Base-by-base conservation (phyloP, 2,329 filamentous ascomycete species). In the Beauveria scarabaeidicola region DNA sequence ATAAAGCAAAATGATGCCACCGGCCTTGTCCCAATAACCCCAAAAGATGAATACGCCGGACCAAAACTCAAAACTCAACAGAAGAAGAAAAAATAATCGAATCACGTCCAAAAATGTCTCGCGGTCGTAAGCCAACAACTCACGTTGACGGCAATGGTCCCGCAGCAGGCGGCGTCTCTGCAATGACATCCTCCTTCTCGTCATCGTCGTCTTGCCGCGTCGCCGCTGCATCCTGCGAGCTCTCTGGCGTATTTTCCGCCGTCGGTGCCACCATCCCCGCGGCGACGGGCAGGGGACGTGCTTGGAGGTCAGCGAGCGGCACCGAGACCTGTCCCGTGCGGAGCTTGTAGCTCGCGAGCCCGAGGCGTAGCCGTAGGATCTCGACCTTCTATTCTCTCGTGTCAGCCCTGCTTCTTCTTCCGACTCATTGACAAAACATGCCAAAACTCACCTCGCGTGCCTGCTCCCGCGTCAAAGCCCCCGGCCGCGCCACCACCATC, bases 271-370 rank as follows among this genome's bases (percentile, higher is more conserved):
- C 32, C 73, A 69, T 67, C 25, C 67, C 69, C 29, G 27, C 46
- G 19, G 25, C 21, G 13, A 25, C 6, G 3, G 63, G 64, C 36
- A 74, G 64, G 6, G 71, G 72, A 52, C 67, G 69, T 29, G 60
- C 68, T 66, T 84, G 75, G 21, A 91, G 76, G 50, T 82, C 73
- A 59, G 84, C 77, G 62, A 90, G 79, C 1, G 87, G 85, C 29
- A 89, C 78, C 60, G 81, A 75, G 58, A 84, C 81, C 72, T 92
- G 89, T 61, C 88, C 85, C 2, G 88, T 91, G 60, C 80, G 81
- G 64, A 92, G 78, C 73, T 91, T 91, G 77, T 91, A 91, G 67
- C 81, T 82, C 15, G 87, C 89, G 21, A 91, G 80, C 29, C 82
- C 79, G 17, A 92, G 81, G n/a, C 88, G 81, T 10, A 90, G 78